These are phyloP conservation scores for Mercurialis annua DNA, from an alignment of 345 rosid species.

Conservation along the genomic window DNA sequence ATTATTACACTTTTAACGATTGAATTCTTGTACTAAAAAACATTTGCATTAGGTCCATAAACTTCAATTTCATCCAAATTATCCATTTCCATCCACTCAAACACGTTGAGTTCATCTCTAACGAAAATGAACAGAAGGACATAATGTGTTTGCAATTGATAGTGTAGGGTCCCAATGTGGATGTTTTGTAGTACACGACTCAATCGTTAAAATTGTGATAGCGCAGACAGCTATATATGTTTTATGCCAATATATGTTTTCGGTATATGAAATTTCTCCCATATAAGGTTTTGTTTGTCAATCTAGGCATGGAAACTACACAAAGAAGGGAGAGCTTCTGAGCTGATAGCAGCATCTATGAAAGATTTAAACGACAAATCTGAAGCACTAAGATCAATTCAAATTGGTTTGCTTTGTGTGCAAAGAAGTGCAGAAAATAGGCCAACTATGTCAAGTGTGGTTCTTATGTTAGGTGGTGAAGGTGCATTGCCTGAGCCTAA, in stretches of 20 bases:
- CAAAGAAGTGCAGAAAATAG: constrained; percentile 3
- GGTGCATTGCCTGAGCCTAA: constrained; percentile 9
- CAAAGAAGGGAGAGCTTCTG: constrained; percentile 14
- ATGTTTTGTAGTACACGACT: no score
- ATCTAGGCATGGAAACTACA: constrained; percentile 16
- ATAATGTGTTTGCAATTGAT: neutral
- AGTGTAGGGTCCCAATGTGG: no score
- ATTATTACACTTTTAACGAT: no score
- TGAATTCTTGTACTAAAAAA: no score
- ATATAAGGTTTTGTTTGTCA: neutral
- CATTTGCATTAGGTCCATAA: no score
- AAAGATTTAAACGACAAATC: neutral
- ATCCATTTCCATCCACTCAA: neutral
- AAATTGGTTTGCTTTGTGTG: constrained; percentile 15
- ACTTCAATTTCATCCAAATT: neutral
- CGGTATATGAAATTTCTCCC: neutral
- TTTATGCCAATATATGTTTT: no score
- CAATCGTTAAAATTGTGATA: no score
- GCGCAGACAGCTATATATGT: no score
- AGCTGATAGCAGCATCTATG: constrained; percentile 5
- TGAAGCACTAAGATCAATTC: neutral
- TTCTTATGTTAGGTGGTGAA: constrained; percentile 14
- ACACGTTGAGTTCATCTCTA: neutral
- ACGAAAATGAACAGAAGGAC: neutral
- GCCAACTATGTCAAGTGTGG: constrained; percentile 19